Evolutionary conservation across 2,329 filamentous ascomycete genomes (phyloP).

Genomic region (Colletotrichum plurivorum): DNA sequence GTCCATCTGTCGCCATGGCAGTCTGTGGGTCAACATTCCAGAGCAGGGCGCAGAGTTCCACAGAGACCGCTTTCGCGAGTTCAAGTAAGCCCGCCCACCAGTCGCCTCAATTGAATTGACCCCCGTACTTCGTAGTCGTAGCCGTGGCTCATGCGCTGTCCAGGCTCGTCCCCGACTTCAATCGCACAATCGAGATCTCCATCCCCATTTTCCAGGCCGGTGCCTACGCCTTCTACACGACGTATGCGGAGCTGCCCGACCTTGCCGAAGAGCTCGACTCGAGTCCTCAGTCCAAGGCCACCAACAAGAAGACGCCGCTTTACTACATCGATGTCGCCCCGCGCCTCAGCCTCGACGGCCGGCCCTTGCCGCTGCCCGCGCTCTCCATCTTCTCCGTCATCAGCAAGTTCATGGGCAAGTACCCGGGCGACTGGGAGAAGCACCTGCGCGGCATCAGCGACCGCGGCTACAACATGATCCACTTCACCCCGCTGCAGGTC

Average conservation of each 20-base stretch:
- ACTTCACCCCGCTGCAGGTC: slow-evolving; percentile 94
- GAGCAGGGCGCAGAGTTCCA: slow-evolving; percentile 81
- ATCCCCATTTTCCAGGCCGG: slow-evolving; percentile 87
- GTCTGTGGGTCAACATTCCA: slow-evolving; percentile 96
- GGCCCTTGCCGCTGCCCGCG: slow-evolving; percentile 84
- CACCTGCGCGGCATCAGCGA: slow-evolving; percentile 90
- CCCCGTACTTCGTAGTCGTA: neutral
- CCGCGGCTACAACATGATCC: slow-evolving; percentile 98
- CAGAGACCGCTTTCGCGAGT: slow-evolving; percentile 86
- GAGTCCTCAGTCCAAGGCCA: slow-evolving; percentile 60
- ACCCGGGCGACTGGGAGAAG: slow-evolving; percentile 89
- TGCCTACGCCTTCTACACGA: slow-evolving; percentile 94
- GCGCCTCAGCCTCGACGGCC: slow-evolving; percentile 79
- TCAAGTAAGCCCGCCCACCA: slow-evolving; percentile 75
- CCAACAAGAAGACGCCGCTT: slow-evolving; percentile 77
- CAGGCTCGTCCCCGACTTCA: slow-evolving; percentile 93
- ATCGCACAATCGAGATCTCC: slow-evolving; percentile 90
- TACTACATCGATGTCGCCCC: slow-evolving; percentile 98
- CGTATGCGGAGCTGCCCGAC: slow-evolving; percentile 88
- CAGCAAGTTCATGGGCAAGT: slow-evolving; percentile 98
- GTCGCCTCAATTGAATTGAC: neutral
- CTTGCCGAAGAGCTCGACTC: slow-evolving; percentile 72
- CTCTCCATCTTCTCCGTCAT: slow-evolving; percentile 94
- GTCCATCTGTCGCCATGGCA: slow-evolving; percentile 94
- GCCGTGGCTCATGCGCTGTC: slow-evolving; percentile 18